Conservation (phyloP, 2,329 filamentous ascomycete genomes). For the Trichoderma cornu-damae region DNA sequence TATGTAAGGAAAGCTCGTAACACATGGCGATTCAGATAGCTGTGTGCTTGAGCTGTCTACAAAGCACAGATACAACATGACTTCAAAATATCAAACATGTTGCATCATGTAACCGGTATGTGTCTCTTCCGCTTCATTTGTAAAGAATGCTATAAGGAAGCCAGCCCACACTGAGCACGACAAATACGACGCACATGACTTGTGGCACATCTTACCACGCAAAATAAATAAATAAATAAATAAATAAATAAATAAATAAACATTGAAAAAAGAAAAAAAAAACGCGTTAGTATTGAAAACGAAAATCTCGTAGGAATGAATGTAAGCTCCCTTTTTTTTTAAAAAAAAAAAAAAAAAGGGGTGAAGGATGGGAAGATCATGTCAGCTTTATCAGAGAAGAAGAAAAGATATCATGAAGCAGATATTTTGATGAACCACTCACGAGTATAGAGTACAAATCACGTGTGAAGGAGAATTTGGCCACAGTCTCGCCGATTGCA, state of each 20-base stretch:
- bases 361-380: too few species aligned
- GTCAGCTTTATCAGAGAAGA: not conserved
- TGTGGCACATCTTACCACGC: not conserved
- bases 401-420: not conserved
- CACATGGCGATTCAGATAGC: not conserved
- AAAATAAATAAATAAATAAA: too few species aligned
- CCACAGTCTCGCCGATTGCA: not conserved
- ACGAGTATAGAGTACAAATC: constrained; percentile 3
- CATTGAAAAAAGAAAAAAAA: too few species aligned
- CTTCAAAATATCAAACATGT: not conserved
- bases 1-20: too few species aligned
- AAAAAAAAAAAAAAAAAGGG: not conserved
- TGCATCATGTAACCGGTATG: not conserved
- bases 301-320: not conserved
- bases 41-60: not conserved
- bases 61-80: not conserved
- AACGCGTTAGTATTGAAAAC: too few species aligned
- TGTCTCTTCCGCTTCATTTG: not conserved
- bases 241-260: too few species aligned
- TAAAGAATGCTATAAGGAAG: not conserved
- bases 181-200: not conserved
- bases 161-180: too few species aligned
- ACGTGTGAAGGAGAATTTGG: not conserved
- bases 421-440: not conserved
- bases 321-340: not conserved